Evolutionary conservation across 257 asterid species (phyloP).

Genomic region (Rauvolfia tetraphylla): DNA sequence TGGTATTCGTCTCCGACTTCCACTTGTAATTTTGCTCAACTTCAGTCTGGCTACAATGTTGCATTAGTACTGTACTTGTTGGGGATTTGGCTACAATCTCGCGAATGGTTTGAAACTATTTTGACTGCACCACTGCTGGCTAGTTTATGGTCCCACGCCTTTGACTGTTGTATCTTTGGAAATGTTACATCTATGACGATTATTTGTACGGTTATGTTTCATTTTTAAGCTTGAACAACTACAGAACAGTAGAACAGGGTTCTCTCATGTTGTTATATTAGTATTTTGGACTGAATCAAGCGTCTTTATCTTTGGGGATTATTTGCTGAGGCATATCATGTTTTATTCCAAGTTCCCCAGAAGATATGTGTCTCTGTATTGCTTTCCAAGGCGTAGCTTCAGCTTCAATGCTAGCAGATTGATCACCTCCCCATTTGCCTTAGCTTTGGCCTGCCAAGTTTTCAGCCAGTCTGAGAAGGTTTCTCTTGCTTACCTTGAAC

Average conservation of each 20-base stretch:
- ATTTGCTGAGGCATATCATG: background rate
- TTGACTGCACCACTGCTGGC: background rate
- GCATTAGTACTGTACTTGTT: background rate
- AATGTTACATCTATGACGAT: background rate
- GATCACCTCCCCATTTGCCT: too few species aligned
- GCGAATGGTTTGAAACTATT: background rate
- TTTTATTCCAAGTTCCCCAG: background rate
- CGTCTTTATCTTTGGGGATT: background rate
- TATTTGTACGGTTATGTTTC: background rate
- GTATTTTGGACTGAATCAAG: background rate
- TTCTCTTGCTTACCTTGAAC: too few species aligned
- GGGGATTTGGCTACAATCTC: too few species aligned
- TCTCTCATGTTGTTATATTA: background rate
- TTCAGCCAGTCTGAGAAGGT: too few species aligned
- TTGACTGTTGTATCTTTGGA: background rate
- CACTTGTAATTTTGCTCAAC: background rate
- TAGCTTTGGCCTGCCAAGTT: too few species aligned
- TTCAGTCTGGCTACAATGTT: background rate
- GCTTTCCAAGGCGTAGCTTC: too few species aligned
- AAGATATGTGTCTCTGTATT: background rate
- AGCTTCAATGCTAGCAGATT: too few species aligned
- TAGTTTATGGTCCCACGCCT: background rate
- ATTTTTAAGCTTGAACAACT: background rate
- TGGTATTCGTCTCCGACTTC: background rate
- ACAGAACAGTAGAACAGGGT: background rate